Conservation (phyloP, 1,284 basidiomycete species). For the Pholiota adiposa region DNA sequence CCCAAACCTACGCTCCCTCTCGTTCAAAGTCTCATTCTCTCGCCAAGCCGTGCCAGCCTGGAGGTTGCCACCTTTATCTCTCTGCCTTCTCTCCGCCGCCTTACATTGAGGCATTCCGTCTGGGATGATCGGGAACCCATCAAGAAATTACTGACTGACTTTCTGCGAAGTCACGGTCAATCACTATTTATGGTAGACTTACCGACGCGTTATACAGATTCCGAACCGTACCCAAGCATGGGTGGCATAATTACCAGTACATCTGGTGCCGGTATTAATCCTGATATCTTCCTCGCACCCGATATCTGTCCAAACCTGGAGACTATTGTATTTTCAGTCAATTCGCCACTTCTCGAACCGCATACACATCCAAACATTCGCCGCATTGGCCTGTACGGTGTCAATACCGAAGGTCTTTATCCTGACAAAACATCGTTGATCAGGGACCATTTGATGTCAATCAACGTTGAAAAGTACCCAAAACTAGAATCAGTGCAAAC, state of each 20-base stretch:
- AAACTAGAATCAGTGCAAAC: slow-evolving; percentile 49
- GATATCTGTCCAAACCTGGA: slow-evolving; percentile 48
- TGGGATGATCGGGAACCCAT: slow-evolving; percentile 19
- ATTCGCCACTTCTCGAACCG: slow-evolving; percentile 33
- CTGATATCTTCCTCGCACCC: slow-evolving; percentile 45
- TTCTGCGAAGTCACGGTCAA: slow-evolving; percentile 46
- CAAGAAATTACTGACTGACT: slow-evolving; percentile 32
- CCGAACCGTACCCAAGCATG: slow-evolving; percentile 32
- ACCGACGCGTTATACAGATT: slow-evolving; percentile 38
- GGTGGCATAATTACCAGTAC: slow-evolving; percentile 30
- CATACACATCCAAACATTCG: slow-evolving; percentile 43
- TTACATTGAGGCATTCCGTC: slow-evolving; percentile 37
- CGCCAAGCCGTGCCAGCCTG: slow-evolving; percentile 37
- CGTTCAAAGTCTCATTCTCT: slow-evolving; percentile 42
- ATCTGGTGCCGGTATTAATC: slow-evolving; percentile 37
- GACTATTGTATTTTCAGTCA: slow-evolving; percentile 43
- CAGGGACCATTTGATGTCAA: slow-evolving; percentile 45
- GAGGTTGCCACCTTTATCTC: slow-evolving; percentile 35
- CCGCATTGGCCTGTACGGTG: slow-evolving; percentile 48
- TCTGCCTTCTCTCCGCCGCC: slow-evolving; percentile 41
- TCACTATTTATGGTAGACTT: slow-evolving; percentile 45
- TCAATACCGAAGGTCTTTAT: slow-evolving; percentile 45
- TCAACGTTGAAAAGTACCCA: slow-evolving; percentile 46
- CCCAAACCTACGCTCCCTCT: slow-evolving; percentile 34
- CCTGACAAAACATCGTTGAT: slow-evolving; percentile 40